Evolutionary conservation across 495 filamentous ascomycete genomes (phyloP), one percentile per base, ranked within the genome.

Genomic region (Podospora australis): DNA sequence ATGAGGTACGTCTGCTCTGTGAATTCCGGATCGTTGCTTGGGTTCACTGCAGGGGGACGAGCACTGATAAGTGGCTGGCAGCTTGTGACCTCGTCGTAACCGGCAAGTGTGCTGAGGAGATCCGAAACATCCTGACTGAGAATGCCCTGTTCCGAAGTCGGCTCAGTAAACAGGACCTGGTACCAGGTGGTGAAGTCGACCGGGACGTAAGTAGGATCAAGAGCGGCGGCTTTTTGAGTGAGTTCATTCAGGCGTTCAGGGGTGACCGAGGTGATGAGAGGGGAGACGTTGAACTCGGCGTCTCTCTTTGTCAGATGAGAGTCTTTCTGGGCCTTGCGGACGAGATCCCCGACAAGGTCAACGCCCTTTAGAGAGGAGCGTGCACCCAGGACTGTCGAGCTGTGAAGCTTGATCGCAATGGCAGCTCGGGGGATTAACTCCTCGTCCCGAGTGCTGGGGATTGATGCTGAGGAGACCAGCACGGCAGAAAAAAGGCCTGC

Each of bases 1-100:
- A 17, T 32, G 13, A 54, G 40, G 35, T 54, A 54, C 8, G 25
- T 35, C 36, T 54, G 52, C 2, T 4, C 6, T 8, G 42, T 2
- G 14, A 46, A 46, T 13, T 21, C 6, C 0, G 48, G 40, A 17
- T 51, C 41, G 23, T 44, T 22, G 19, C 41, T 32, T 1, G 48
- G 30, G 7, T 44, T 19, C 0, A 51, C 32, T 1, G 48, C 22
- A 8, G 48, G 48, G 16, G 25, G 42, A 11, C 6, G 13, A 6
- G 22, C n/a, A 14, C 20, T n/a, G 22, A 14, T 26, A 23, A 25
- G 39, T 42, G 21, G 39, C 14, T 40, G 39, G 21, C 32, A 36
- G n/a, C 32, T 36, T 36, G 32, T 17, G 2, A 36, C 14, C 32
- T 36, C 32, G 6, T 36, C n/a, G n/a, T 36, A 36, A 3, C 32